Base-by-base conservation (phyloP, 805 yeast genomes). In the Saccharomycopsis selenospora region DNA sequence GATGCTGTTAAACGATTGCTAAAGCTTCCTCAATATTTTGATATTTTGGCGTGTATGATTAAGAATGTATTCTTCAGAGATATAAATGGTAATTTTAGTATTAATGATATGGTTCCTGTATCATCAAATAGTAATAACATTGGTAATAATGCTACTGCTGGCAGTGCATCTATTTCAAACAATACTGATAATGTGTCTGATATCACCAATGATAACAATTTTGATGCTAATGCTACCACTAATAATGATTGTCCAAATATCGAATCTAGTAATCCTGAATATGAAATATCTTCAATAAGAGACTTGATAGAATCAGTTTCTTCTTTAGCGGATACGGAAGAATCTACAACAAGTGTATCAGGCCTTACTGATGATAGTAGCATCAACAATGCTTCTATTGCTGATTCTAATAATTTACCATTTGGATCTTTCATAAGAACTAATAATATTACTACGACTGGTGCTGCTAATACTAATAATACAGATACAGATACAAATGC, bases 11-110 rank as follows among this genome's bases (percentile, higher is more conserved):
- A 14, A 7, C 38, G 38, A 20, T 33, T 33, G 38, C 38, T 33
- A 17, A 33, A 7, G 17, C 38, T 10, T 27, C 52, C 52, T 6
- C 3, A 28, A 13, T 50, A 50, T 40, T 46, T n/a, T 26, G 14
- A 25, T 17, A 29, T 43, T 17, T 23, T 50, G 4, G 53, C 53
- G 3, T 40, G 43, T 26, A 24, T 50, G 29, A 40, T 50, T 42
- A 50, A 50, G 29, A 50, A 50, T 25, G 45, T 50, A 13, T 41
- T 50, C 22, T 50, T 50, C 24, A 33, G 53, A 28, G 50, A 50
- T 26, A 17, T 36, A 6, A 23, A 42, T 7, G 53, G 53, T 4
- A 14, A 24, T 3, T 46, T 50, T 27, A 38, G 43, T 14, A 33
- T 20, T 2, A 22, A 14, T 25, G 10, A 6, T 3, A 36, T 33